These are phyloP conservation scores for Wickerhamiella parazyma DNA, from an alignment of 805 yeast genomes.

Conservation along the genomic window DNA sequence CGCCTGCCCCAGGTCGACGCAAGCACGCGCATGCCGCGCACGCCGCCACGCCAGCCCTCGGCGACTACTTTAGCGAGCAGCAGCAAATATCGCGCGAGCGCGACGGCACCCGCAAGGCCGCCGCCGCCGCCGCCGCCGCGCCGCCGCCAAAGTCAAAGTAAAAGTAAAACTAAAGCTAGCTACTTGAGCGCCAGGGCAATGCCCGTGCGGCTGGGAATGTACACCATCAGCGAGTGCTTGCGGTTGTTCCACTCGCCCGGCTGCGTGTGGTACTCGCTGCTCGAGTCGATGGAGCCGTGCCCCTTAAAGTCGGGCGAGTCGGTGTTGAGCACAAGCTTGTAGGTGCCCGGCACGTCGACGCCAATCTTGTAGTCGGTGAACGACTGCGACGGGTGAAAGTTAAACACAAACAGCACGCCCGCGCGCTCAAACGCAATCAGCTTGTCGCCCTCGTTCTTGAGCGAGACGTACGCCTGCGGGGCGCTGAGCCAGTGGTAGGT, in stretches of 20 bases:
- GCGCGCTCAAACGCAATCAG: constrained; percentile 80
- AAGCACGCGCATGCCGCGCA: background rate
- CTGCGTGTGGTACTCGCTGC: constrained; percentile 49
- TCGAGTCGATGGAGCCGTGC: constrained; percentile 51
- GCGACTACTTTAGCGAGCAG: constrained; percentile 20
- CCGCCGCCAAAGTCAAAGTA: background rate
- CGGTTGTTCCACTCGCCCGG: constrained; percentile 72
- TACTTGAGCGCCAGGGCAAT: constrained; percentile 34
- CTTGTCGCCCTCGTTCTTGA: constrained; percentile 82
- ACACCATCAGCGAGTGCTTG: constrained; percentile 59
- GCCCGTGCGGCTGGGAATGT: constrained; percentile 66
- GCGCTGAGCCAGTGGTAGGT: constrained; percentile 59
- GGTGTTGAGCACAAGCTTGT: constrained; percentile 59
- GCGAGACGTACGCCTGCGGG: constrained; percentile 69
- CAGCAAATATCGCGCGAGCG: constrained; percentile 15
- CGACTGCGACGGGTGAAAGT: constrained; percentile 77
- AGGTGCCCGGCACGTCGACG: constrained; percentile 66
- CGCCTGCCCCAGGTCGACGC: constrained; percentile 1
- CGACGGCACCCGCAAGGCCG: constrained; percentile 13
- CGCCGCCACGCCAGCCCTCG: constrained; percentile 6
- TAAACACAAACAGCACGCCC: constrained; percentile 72
- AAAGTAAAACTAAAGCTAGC: background rate
- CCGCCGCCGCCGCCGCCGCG: background rate
- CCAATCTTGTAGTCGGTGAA: constrained; percentile 83
- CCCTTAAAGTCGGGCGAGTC: constrained; percentile 71